Evolutionary conservation across 371 early-diverging fungal genomes (phyloP), one percentile per base, ranked within the genome.

Genomic region (Circinella umbellata): DNA sequence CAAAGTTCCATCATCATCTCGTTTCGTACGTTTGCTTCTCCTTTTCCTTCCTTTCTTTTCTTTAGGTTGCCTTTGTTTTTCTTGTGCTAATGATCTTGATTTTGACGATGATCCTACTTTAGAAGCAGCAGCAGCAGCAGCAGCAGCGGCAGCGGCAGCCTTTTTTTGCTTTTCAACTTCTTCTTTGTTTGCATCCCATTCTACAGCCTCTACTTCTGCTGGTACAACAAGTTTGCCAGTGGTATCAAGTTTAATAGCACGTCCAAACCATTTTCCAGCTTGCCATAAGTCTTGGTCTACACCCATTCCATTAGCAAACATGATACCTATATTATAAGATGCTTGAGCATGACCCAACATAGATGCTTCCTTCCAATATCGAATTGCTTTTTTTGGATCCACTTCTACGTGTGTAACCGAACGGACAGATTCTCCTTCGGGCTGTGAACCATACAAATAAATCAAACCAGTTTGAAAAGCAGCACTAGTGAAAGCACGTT

Each of bases 251-350:
- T 80, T 82, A n/a, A 73, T 63, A 17, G 85, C 85, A 64, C 85
- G 78, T n/a, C 80, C 78, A 68, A 84, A 84, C 82, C 82, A 84
- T 68, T 79, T 79, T 20, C 82, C 82, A 13, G 85, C 85, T 35
- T 72, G 46, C 65, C 70, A 80, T 11, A 79, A 34, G 67, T 84
- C 81, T 34, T 68, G 57, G 3, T 74, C 73, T 4, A 84, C 77
- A 38, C 85, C 82, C 76, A 82, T 79, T 14, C 81, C 81, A 61
- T 84, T 84, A 3, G 80, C 80, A 63, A 74, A 79, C 64, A 82
- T 70, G 49, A 84, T 82, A 61, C 80, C 85, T 46, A 84, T 77
- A 53, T 84, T 84, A 49, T 73, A 84, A 27, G 80, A 82, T 8
- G 85, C 80, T 65, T 84, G 82, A 2, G 85, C 85, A 61, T 84